Evolutionary conservation across 805 yeast species (phyloP).

Genomic region (Cyberlindnera sargentensis): DNA sequence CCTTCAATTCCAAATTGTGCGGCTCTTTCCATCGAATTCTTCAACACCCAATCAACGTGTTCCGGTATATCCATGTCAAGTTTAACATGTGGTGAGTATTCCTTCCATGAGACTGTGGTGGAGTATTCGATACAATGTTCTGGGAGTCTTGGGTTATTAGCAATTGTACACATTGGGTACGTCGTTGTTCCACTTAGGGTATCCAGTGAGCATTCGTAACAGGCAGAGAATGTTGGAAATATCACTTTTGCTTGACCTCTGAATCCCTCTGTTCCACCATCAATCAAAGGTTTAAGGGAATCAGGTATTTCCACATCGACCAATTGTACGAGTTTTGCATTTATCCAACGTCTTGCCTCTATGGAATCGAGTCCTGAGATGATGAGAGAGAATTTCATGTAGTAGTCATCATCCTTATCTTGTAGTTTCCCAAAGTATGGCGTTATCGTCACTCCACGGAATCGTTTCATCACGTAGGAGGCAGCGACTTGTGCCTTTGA

Average conservation of each 20-base stretch:
- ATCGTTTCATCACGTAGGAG: conserved; percentile 43
- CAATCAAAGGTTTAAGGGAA: conserved; percentile 62
- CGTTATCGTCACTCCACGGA: conserved; percentile 38
- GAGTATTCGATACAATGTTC: conserved; percentile 96
- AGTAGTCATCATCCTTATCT: conserved; percentile 54
- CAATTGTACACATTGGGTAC: conserved; percentile 89
- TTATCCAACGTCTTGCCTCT: conserved; percentile 89
- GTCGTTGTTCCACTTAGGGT: conserved; percentile 56
- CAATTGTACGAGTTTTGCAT: conserved; percentile 55
- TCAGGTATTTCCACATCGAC: conserved; percentile 47
- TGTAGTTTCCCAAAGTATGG: conserved; percentile 64
- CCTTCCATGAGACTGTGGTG: conserved; percentile 67
- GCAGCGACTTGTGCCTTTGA: conserved; percentile 79
- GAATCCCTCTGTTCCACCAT: conserved; percentile 95
- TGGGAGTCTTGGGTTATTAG: conserved; percentile 88
- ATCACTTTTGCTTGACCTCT: conserved; percentile 87
- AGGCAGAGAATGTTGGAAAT: conserved; percentile 76
- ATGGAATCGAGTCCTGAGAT: conserved; percentile 87
- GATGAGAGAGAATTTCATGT: conserved; percentile 60
- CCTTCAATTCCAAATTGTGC: conserved; percentile 55
- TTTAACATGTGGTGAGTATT: conserved; percentile 34
- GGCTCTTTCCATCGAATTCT: conserved; percentile 54
- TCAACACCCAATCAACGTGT: conserved; percentile 58
- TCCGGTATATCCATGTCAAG: conserved; percentile 66
- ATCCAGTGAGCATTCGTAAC: conserved; percentile 87